Evolutionary conservation across 169 alveolate genomes (phyloP).

Genomic region (Miamiensis avidus): DNA sequence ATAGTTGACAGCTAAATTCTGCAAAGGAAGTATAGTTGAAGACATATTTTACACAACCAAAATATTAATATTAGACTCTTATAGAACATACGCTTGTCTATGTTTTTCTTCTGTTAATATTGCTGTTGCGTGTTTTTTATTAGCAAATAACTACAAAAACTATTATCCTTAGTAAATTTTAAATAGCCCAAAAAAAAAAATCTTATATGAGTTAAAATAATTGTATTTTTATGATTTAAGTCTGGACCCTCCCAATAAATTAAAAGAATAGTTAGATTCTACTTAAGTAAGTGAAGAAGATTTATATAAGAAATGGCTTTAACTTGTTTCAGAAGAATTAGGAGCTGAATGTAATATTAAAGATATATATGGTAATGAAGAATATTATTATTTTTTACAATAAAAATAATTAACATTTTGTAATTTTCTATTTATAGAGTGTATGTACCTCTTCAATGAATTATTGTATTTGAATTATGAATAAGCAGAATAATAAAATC

Average conservation of each 20-base stretch:
- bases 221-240: not conserved
- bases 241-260: slow-evolving; percentile 25
- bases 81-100: slow-evolving; percentile 30
- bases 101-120: slow-evolving; percentile 17
- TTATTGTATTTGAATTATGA: not conserved
- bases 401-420: not conserved
- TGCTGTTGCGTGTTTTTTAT: slow-evolving; percentile 11
- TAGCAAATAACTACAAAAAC: slow-evolving; percentile 16
- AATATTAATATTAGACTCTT: slow-evolving; percentile 31
- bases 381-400: too few relatives aligned
- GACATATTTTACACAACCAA: slow-evolving; percentile 24
- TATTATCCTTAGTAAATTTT: slow-evolving; percentile 11
- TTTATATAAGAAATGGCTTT: slow-evolving; percentile 25
- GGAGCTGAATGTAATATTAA: not conserved
- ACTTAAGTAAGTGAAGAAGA: slow-evolving; percentile 10
- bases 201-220: too few relatives aligned
- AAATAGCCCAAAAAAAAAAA: too few relatives aligned
- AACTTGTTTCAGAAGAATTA: slow-evolving; percentile 14
- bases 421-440: not conserved
- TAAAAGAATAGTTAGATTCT: slow-evolving; percentile 13
- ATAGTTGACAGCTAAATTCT: slow-evolving; percentile 17
- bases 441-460: not conserved
- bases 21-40: slow-evolving; percentile 12
- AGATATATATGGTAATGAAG: not conserved
- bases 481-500: too few relatives aligned